Percentiles rank a stretch among this genome's conserved stretches.
Evolutionary conservation across 108 stramenopile species (phyloP).

Genomic region (Nitzschia sp.): DNA sequence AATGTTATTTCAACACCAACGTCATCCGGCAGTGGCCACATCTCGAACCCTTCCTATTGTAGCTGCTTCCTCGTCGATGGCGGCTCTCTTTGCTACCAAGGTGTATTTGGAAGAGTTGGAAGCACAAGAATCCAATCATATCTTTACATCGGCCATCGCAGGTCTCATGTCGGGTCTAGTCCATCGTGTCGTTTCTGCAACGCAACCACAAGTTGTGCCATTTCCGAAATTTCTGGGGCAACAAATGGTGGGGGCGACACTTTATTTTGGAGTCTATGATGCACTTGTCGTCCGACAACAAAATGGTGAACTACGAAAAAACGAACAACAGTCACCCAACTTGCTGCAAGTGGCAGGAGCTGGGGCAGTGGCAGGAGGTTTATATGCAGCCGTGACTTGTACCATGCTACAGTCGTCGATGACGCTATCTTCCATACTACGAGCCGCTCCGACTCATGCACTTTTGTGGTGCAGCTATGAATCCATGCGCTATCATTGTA

Average conservation of each 20-base stretch:
- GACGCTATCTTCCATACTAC: conserved; percentile 10
- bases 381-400: too few relatives aligned
- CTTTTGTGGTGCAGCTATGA: conserved; percentile 40
- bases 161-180: not conserved
- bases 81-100: conserved; percentile 34
- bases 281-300: not conserved
- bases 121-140: conserved; percentile 4
- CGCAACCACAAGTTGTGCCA: not conserved
- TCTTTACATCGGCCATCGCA: not conserved
- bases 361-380: conserved; percentile 40
- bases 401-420: not conserved
- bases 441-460: conserved; percentile 42
- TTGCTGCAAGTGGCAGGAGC: conserved; percentile 10
- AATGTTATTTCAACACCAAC: too few relatives aligned
- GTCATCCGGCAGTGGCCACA: too few relatives aligned
- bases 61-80: conserved; percentile 1
- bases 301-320: not conserved
- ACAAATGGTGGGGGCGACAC: conserved; percentile 14
- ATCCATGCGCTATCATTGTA: not conserved
- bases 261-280: conserved; percentile 44
- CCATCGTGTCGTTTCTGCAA: not conserved
- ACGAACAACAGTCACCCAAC: not conserved
- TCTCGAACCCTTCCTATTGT: too few relatives aligned
- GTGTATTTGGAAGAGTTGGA: conserved; percentile 19
- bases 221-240: conserved; percentile 6